These are phyloP conservation scores for Candida germanica DNA, from an alignment of 805 yeast genomes.

Conservation along the genomic window DNA sequence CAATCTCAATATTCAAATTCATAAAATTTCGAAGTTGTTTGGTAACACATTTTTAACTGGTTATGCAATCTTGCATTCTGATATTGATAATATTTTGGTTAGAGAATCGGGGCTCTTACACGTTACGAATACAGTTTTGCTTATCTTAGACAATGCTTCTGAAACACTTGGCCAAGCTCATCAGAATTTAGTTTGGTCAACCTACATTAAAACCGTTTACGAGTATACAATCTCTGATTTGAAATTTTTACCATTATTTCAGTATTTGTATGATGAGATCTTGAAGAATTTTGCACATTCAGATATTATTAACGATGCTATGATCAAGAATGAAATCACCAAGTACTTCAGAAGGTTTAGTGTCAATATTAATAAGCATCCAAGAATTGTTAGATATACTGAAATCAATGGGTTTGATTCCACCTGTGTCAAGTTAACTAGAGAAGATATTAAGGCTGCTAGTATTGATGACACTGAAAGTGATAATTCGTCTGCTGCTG, in stretches of 20 bases:
- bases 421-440: background rate
- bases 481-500: background rate
- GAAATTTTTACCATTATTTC: background rate
- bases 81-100: background rate
- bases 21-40: slow-evolving; percentile 2
- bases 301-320: background rate
- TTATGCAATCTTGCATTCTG: background rate
- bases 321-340: slow-evolving; percentile 1
- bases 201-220: background rate
- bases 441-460: background rate
- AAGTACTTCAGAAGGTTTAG: slow-evolving; percentile 2
- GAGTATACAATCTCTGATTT: background rate
- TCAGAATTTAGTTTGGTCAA: slow-evolving; percentile 1
- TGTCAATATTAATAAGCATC: background rate
- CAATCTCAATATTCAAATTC: slow-evolving; percentile 2
- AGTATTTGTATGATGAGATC: background rate
- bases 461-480: background rate
- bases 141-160: background rate
- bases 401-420: background rate
- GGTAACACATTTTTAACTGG: slow-evolving; percentile 2
- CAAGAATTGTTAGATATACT: background rate
- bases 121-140: background rate
- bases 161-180: background rate
- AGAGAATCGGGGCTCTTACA: background rate
- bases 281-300: background rate